Evolutionary conservation across 208 protist species (phyloP).

Genomic region (Trichomonas vaginalis): DNA sequence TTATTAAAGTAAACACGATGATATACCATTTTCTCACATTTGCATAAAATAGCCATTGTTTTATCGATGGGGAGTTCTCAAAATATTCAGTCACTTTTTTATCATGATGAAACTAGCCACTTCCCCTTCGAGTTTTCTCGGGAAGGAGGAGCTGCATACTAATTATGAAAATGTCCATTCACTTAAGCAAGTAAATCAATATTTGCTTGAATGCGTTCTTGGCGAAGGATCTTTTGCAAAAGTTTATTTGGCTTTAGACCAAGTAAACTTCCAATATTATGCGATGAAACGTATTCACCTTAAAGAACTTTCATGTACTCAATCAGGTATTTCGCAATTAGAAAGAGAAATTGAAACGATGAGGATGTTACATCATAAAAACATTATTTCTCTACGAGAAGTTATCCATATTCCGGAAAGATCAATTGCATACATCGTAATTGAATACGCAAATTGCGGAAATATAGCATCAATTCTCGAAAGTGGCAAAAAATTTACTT

Average conservation of each 20-base stretch:
- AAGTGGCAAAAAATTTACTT: not conserved
- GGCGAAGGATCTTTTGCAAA: conserved; percentile 1
- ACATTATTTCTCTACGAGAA: not conserved
- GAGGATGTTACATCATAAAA: not conserved
- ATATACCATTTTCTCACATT: too few relatives aligned
- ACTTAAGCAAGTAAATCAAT: not conserved
- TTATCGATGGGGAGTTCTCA: too few relatives aligned
- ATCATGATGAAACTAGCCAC: not conserved
- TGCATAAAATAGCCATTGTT: too few relatives aligned
- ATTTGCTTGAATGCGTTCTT: not conserved
- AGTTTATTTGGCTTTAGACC: not conserved
- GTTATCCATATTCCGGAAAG: not conserved
- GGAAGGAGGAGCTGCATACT: not conserved
- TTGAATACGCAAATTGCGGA: not conserved
- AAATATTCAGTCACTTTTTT: too few relatives aligned
- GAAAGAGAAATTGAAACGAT: not conserved
- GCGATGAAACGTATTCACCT: not conserved
- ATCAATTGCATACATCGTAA: not conserved
- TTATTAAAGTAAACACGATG: too few relatives aligned
- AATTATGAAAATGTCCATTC: not conserved
- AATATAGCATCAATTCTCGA: not conserved
- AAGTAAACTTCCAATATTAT: not conserved
- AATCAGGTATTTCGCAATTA: not conserved
- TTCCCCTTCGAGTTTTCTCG: not conserved
- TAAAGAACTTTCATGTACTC: not conserved